Conservation (phyloP, 805 yeast genomes). For the Myxozyma sirexii region DNA sequence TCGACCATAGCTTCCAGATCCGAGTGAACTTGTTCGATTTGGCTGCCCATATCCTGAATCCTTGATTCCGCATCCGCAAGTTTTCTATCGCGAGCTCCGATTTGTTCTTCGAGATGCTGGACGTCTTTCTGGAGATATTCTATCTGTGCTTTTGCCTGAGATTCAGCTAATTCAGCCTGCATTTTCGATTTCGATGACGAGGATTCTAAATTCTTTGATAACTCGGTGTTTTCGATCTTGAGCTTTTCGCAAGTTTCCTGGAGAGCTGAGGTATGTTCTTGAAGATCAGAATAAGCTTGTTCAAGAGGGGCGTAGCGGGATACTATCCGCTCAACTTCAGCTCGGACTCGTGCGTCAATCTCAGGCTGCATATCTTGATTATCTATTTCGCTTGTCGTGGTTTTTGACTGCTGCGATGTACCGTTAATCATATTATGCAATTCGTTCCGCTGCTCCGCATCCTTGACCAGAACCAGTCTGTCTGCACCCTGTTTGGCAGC, state of each 20-base stretch:
- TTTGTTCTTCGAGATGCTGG: slow-evolving; percentile 29
- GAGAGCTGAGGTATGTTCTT: slow-evolving; percentile 10
- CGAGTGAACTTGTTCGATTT: slow-evolving; percentile 17
- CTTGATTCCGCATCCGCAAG: slow-evolving; percentile 15
- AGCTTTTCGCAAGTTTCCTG: slow-evolving; percentile 4
- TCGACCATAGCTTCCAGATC: slow-evolving; percentile 14
- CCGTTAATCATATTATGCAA: background rate
- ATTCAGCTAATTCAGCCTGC: slow-evolving; percentile 23
- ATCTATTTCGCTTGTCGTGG: background rate
- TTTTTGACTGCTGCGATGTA: background rate
- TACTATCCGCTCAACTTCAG: slow-evolving; percentile 1
- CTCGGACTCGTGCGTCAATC: background rate
- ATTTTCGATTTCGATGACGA: slow-evolving; percentile 9
- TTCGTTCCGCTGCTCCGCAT: background rate
- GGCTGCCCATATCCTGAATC: slow-evolving; percentile 4
- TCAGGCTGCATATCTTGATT: background rate
- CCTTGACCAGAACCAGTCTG: background rate
- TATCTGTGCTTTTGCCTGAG: slow-evolving; percentile 19
- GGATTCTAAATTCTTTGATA: background rate
- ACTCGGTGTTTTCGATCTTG: slow-evolving; percentile 1
- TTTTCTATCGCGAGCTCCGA: slow-evolving; percentile 14
- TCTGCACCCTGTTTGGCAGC: background rate
- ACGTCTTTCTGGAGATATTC: slow-evolving; percentile 28
- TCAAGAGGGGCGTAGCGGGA: slow-evolving; percentile 15
- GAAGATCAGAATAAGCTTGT: slow-evolving; percentile 12